These are phyloP conservation scores for Sonneratia caseolaris DNA, from an alignment of 345 rosid species.

Conservation along the genomic window DNA sequence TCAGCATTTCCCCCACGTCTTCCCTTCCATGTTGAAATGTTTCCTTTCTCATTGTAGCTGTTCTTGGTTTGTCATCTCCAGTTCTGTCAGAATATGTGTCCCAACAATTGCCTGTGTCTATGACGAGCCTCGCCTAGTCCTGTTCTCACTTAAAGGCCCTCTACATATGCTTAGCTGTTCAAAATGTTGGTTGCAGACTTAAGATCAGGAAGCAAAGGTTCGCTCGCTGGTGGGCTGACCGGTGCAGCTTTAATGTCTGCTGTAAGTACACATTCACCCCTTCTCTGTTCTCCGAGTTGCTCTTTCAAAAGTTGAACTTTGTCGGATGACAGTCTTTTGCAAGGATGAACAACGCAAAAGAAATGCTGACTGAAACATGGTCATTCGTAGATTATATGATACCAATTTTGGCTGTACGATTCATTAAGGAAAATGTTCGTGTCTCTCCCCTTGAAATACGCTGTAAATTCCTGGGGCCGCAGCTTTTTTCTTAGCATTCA, in stretches of 20 bases:
- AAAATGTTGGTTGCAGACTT: conserved; percentile 25
- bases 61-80: neutral
- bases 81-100: neutral
- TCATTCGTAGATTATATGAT: neutral
- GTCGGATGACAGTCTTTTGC: neutral
- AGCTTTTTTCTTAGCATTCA: too few relatives aligned
- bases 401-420: neutral
- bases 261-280: conserved; percentile 23
- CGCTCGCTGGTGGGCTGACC: conserved; percentile 67
- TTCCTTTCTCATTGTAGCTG: neutral
- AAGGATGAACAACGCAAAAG: neutral
- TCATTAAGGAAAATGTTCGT: neutral
- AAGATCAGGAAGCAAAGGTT: conserved; percentile 69
- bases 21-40: neutral
- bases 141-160: neutral
- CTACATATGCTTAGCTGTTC: neutral
- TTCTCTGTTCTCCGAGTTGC: neutral
- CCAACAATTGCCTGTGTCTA: neutral
- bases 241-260: conserved; percentile 68
- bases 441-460: neutral
- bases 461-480: neutral
- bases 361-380: neutral
- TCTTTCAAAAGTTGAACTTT: neutral
- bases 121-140: too few relatives aligned
- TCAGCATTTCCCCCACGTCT: conserved; percentile 13